Conservation (phyloP, 441 rosid genomes). For the Gossypium schwendimanii region DNA sequence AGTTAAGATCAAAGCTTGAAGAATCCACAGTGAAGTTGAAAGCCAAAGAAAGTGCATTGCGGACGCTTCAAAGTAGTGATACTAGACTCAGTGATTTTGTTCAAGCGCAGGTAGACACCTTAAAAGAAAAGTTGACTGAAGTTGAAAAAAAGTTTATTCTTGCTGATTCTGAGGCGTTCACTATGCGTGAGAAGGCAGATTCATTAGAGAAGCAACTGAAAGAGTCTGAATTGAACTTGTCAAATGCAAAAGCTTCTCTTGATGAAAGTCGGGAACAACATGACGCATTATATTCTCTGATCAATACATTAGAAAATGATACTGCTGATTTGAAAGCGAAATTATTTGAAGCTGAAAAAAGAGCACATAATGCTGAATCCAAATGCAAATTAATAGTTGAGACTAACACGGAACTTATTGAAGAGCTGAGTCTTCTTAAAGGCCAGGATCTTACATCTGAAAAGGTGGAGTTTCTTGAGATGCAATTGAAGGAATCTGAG, state of each 20-base stretch:
- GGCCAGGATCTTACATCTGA: slow-evolving; percentile 31
- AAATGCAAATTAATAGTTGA: slow-evolving; percentile 36
- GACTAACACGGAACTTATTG: slow-evolving; percentile 38
- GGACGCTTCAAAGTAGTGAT: slow-evolving; percentile 43
- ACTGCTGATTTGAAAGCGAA: slow-evolving; percentile 37
- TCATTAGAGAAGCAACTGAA: slow-evolving; percentile 57
- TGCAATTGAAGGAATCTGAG: slow-evolving; percentile 58
- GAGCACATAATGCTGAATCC: slow-evolving; percentile 46
- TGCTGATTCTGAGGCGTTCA: slow-evolving; percentile 45
- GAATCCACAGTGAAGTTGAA: slow-evolving; percentile 39
- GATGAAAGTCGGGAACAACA: slow-evolving; percentile 26
- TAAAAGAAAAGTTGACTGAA: slow-evolving; percentile 51
- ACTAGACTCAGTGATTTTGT: slow-evolving; percentile 36
- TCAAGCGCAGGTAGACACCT: slow-evolving; percentile 36
- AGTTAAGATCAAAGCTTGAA: slow-evolving; percentile 47
- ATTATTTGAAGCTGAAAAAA: slow-evolving; percentile 38
- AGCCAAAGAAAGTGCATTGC: slow-evolving; percentile 44
- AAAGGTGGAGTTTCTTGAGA: slow-evolving; percentile 59
- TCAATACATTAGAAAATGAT: slow-evolving; percentile 23
- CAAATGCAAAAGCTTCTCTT: slow-evolving; percentile 20
- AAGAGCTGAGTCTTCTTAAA: slow-evolving; percentile 44
- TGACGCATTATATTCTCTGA: slow-evolving; percentile 14
- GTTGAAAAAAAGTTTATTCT: slow-evolving; percentile 48
- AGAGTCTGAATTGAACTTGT: slow-evolving; percentile 34
- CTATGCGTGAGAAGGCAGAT: slow-evolving; percentile 41